Evolutionary conservation across 164 flowering plant genomes (phyloP), one percentile per base, ranked within the genome.

Genomic region (Platanus orientalis): DNA sequence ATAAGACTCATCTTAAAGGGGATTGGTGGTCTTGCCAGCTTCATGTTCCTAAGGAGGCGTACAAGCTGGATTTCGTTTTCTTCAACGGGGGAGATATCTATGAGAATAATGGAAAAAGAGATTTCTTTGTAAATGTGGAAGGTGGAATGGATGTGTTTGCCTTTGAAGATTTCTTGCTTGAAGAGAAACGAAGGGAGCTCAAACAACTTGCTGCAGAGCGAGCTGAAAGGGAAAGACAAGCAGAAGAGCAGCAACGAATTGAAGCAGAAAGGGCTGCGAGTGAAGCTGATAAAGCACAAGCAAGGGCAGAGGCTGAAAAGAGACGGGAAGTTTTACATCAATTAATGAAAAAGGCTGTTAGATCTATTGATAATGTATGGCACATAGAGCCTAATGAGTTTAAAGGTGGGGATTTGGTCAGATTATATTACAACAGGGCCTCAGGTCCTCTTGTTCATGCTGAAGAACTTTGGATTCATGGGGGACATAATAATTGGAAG

Each of bases 1-100:
- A 76, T 57, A 92, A 88, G 80, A 77, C 84, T 47, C 66, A 82
- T 61, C 75, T 89, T 19, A 69, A 61, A 25, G 96, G 90, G 49
- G 96, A 92, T 73, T 95, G 97, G 97, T 95, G 99, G 99, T 88
- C 96, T 75, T 95, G 97, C 75, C 66, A 61, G 48, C 44, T 95
- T 57, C 81, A 81, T 80, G 84, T 92, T 75, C 97, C 99, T 4
- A 80, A 70, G 63, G 94, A 92, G 75, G 90, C 97, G 42, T 95
- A 84, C 71, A 88, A 84, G 69, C 77, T 92, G 50, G 88, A 95
- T 70, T 95, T 95, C 69, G 97, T 92, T 19, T 90, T 95, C 71
- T 86, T 86, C 71, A 89, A 88, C 74, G 96, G 96, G 29, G 72
- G 75, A 58, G 73, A 83, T 77, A 75, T 88, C 6, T 95, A 89